These are phyloP conservation scores for Russula sp. DNA, from an alignment of 768 basidiomycete genomes.

Conservation along the genomic window DNA sequence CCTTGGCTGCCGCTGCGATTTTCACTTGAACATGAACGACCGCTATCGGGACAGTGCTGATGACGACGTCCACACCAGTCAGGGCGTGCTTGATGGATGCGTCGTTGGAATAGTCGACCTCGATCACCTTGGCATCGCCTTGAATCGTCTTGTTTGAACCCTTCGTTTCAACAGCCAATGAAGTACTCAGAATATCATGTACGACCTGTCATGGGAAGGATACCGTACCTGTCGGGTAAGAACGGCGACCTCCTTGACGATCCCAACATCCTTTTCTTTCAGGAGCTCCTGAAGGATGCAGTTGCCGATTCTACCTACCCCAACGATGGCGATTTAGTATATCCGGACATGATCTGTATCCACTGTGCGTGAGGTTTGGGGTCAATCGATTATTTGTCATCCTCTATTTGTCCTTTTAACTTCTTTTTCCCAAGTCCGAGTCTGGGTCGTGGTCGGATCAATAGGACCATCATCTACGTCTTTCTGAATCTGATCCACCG, in stretches of 20 bases:
- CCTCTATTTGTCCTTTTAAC: background rate
- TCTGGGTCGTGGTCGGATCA: too few species aligned
- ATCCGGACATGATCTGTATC: slow-evolving; percentile 21
- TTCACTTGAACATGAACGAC: background rate
- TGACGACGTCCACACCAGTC: background rate
- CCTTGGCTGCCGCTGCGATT: background rate
- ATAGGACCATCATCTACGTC: too few species aligned
- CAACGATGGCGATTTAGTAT: slow-evolving; percentile 26
- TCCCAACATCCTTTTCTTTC: slow-evolving; percentile 18
- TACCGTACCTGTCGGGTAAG: slow-evolving; percentile 25
- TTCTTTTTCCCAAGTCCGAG: too few species aligned
- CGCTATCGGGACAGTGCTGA: background rate
- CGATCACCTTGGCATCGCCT: background rate
- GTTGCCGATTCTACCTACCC: slow-evolving; percentile 26
- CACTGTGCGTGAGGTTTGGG: background rate
- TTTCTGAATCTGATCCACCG: too few species aligned
- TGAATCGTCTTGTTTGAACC: background rate
- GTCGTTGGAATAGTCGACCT: background rate
- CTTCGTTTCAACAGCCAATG: background rate
- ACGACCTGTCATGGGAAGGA: background rate
- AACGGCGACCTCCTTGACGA: slow-evolving; percentile 21
- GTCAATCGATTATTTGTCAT: background rate
- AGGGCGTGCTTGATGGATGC: background rate
- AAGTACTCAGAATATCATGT: background rate
- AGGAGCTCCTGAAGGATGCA: slow-evolving; percentile 23